Evolutionary conservation across 305 asterid species (phyloP), one percentile per base, ranked within the genome.

Genomic region (Fraxinus baroniana): DNA sequence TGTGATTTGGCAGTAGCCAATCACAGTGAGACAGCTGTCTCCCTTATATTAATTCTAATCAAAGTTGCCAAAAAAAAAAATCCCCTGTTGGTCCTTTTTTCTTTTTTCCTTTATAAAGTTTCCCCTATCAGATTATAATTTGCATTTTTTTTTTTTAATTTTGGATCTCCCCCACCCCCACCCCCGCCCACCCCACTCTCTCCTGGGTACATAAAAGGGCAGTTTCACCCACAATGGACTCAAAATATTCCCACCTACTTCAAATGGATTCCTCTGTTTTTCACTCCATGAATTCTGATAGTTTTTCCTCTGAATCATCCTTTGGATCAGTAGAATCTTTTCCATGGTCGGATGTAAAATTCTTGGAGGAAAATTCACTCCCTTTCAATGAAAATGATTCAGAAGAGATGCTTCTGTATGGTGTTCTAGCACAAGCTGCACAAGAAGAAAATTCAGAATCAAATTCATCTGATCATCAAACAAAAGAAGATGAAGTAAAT

Each of bases 311-410:
- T 2, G 83, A 44, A 32, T 89, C 93, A 15, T 87, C 91, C 1
- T 82, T 84, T 15, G 84, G 68, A 18, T 83, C 87, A 49, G 26
- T 70, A 32, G 92, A 90, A 66, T 89, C 90, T 68, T 80, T 86
- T 12, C 62, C 76, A 15, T 80, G 86, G 87, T 88, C 83, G 83
- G 85, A 89, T 28, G 44, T 52, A 6, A 73, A 39, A n/a, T 75
- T 66, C 76, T 7, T 46, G 3, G 66, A 70, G 28, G 39, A 60
- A 13, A 66, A 83, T 35, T 85, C 86, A 33, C 93, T 95, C 1
- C 98, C 98, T 24, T 95, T 95, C 81, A 87, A 95, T 85, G 91
- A 90, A 4, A 88, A 90, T 76, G 98, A 95, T 80, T 91, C 98
- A 15, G 89, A 91, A 60, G 97, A 95, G 80, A 95, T 93, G 98